Base-by-base conservation (phyloP, 2,329 filamentous ascomycete genomes). In the Fusarium subtropicale region DNA sequence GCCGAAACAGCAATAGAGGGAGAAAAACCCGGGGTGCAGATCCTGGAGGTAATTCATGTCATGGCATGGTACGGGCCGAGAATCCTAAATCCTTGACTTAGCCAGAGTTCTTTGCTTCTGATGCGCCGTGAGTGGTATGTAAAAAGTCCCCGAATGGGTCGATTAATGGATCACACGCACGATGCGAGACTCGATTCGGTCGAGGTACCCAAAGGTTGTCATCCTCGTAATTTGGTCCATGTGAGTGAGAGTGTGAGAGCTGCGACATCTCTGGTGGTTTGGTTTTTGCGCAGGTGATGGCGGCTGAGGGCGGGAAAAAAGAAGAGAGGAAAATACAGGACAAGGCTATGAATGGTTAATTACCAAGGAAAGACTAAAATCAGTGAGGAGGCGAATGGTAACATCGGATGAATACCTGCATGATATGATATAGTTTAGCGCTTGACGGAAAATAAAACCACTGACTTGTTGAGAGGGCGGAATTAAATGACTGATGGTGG, bases 11-110 rank as follows among this genome's bases (percentile, higher is more conserved):
- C 63, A 54, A 70, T 68, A 71, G 69, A 72, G 57, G 61, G 69
- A 56, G 59, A 64, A 69, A 69, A 68, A 64, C 71, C 72, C 68
- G 71, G 72, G 72, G 72, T 73, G 63, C 53, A 71, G 61, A 54
- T 63, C 58, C 50, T 38, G 31, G 60, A 72, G 60, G 67, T 69
- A 62, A 62, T 47, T 56, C 51, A 67, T 48, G 20, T 33, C 46
- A 51, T 51, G 33, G 33, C 24, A 51, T 39, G 48, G 71, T 63
- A 60, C 72, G 72, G 72, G 62, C 72, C 72, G 72, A 74, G 68
- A 52, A 74, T 74, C 72, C 72, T 67, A 53, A 67, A 70, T 56
- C 65, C 68, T 64, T 56, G 65, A 55, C 48, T 64, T 60, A 65
- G 60, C 47, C 57, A 68, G 64, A 64, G 64, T 56, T 64, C 46